Base-by-base conservation (phyloP, 148 eudicot species). In the Chenopodium quinoa region DNA sequence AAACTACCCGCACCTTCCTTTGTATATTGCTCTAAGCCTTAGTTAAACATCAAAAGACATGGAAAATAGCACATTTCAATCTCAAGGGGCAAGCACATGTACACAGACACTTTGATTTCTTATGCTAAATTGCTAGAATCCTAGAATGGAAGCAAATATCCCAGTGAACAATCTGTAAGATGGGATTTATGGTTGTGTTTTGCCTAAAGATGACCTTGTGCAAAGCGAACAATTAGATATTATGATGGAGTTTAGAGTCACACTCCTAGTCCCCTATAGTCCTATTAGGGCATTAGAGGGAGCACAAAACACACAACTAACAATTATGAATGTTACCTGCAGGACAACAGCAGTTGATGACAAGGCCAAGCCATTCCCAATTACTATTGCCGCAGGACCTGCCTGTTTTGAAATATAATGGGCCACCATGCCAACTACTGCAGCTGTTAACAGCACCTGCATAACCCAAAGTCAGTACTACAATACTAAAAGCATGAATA, bases 311-410 rank as follows among this genome's bases (percentile, higher is more conserved):
- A 22, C 44, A 67, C 64, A 48, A 85, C 78, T 16, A 56, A 27
- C 52, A 46, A 44, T 72, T 73, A 29, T 48, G 77, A 68, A 67
- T 40, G 82, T 81, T 88, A 96, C 99, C 98, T 96, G 99, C 68
- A 96, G 92, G 84, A 96, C 99, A 85, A 96, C 99, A 83, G 99
- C 99, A 78, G 99, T 96, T 60, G 98, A 96, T 65, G 99, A 96
- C 86, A 96, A 86, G 40, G 99, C 99, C 88, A 96, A 90, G 79
- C 99, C 99, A 89, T 93, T 96, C 27, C 99, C 99, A 84, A 96
- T 92, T 71, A 96, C 98, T 81, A 96, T 86, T 77, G 98, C 95
- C 82, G 99, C 99, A 82, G 99, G 98, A 86, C 97, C 97, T 40
- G 92, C 84, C 88, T 80, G 93, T 68, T 89, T 88, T 78, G 92